Evolutionary conservation across 345 rosid genomes (phyloP).

Genomic region (Salix viminalis): DNA sequence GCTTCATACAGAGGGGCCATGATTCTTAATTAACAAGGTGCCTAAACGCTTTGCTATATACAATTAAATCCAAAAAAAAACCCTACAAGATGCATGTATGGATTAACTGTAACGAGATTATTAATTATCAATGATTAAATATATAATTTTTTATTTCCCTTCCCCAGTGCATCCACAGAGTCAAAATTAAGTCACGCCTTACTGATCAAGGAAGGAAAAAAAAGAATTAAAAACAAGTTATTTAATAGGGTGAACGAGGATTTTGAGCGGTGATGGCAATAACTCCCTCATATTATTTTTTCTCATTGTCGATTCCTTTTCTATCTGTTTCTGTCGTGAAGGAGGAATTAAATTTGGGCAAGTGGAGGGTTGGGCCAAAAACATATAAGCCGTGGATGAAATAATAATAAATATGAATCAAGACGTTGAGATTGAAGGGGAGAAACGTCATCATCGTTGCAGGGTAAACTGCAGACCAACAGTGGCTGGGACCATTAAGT

Average conservation of each 20-base stretch:
- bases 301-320: neutral
- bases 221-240: neutral
- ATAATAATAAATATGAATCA: constrained; percentile 23
- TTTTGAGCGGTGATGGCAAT: neutral
- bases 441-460: constrained; percentile 41
- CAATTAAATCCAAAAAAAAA: neutral
- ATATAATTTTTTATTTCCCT: no score
- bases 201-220: neutral
- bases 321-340: neutral
- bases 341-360: constrained; percentile 9
- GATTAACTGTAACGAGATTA: neutral
- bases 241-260: neutral
- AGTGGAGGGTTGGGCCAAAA: constrained; percentile 18
- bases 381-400: constrained; percentile 10
- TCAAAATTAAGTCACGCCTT: neutral
- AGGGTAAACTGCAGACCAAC: constrained; percentile 50
- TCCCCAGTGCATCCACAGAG: neutral
- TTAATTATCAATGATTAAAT: neutral
- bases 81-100: no score
- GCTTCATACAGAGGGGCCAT: constrained; percentile 27
- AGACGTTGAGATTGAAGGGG: constrained; percentile 27
- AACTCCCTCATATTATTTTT: neutral
- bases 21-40: neutral
- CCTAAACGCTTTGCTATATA: neutral
- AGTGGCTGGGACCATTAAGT: constrained; percentile 23